Evolutionary conservation across 164 flowering plant species (phyloP).

Genomic region (Dillenia suffruticosa): DNA sequence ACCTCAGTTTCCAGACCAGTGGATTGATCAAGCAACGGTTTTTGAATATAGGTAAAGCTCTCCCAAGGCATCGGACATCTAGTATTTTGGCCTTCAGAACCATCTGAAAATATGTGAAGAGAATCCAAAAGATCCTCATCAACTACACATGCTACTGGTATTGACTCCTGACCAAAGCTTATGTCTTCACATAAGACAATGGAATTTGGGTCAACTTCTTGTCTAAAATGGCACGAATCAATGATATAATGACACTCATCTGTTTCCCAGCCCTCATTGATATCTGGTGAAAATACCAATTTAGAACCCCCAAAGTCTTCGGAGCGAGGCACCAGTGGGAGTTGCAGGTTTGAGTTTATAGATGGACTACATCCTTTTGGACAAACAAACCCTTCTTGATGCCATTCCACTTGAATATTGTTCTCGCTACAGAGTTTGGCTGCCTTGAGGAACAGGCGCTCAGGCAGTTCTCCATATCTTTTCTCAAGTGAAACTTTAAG

Average conservation of each 20-base stretch:
- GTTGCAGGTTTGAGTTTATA: slow-evolving; percentile 14
- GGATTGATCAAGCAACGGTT: slow-evolving; percentile 62
- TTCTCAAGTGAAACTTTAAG: slow-evolving; percentile 60
- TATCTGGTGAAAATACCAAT: slow-evolving; percentile 12
- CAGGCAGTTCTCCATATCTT: slow-evolving; percentile 69
- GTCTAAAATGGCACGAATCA: slow-evolving; percentile 44
- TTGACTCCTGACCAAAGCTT: slow-evolving; percentile 80
- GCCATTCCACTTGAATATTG: slow-evolving; percentile 69
- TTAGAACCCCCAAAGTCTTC: slow-evolving; percentile 12
- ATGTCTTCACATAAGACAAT: slow-evolving; percentile 71
- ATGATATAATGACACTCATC: slow-evolving; percentile 81
- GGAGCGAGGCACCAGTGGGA: slow-evolving; percentile 37
- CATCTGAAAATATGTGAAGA: slow-evolving; percentile 20
- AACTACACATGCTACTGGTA: slow-evolving; percentile 69
- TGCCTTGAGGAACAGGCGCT: slow-evolving; percentile 72
- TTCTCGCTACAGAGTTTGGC: slow-evolving; percentile 95
- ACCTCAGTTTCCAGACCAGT: slow-evolving; percentile 59
- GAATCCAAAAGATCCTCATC: slow-evolving; percentile 53
- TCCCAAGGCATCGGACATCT: slow-evolving; percentile 75
- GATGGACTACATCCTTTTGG: slow-evolving; percentile 68
- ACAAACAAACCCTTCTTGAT: slow-evolving; percentile 73
- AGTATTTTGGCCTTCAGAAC: slow-evolving; percentile 23
- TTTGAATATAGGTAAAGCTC: slow-evolving; percentile 66
- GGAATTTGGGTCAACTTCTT: slow-evolving; percentile 25
- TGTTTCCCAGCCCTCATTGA: slow-evolving; percentile 48